Percentiles rank a stretch among this genome's conserved stretches.
These are phyloP conservation scores for Chaetomium fimeti DNA, from an alignment of 495 filamentous ascomycete species.

Conservation along the genomic window DNA sequence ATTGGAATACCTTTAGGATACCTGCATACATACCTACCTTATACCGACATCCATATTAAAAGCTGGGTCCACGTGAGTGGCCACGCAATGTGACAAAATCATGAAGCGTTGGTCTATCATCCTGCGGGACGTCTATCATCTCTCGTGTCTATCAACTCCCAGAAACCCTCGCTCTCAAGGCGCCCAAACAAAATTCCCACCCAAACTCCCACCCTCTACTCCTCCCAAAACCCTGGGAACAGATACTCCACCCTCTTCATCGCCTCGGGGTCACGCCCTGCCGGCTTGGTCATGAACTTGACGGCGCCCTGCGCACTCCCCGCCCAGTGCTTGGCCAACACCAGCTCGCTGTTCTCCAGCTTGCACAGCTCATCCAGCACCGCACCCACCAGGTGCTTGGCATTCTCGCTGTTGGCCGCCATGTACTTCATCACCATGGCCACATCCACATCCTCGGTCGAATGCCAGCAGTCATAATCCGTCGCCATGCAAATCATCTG, in stretches of 20 bases:
- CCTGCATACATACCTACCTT: neutral
- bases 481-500: conserved; percentile 99
- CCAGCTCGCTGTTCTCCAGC: conserved; percentile 69
- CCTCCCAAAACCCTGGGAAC: conserved; percentile 62
- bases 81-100: neutral
- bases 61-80: neutral
- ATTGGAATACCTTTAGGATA: conserved; percentile 9
- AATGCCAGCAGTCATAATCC: conserved; percentile 97
- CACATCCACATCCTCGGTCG: conserved; percentile 75
- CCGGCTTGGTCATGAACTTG: conserved; percentile 70
- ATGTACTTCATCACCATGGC: conserved; percentile 98
- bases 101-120: conserved; percentile 5
- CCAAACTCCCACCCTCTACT: conserved; percentile 20
- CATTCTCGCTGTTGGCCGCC: conserved; percentile 86
- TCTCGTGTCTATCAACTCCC: neutral
- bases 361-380: conserved; percentile 81
- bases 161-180: neutral
- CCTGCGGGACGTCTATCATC: conserved; percentile 16
- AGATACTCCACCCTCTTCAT: conserved; percentile 71
- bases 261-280: conserved; percentile 61
- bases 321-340: conserved; percentile 73
- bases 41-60: neutral
- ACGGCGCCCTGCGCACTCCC: conserved; percentile 61
- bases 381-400: conserved; percentile 76
- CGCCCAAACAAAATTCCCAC: neutral